phyloP scores from a whole-genome alignment of 2,329 filamentous ascomycete species.

The Neophaeococcomyces mojaviensis region DNA sequence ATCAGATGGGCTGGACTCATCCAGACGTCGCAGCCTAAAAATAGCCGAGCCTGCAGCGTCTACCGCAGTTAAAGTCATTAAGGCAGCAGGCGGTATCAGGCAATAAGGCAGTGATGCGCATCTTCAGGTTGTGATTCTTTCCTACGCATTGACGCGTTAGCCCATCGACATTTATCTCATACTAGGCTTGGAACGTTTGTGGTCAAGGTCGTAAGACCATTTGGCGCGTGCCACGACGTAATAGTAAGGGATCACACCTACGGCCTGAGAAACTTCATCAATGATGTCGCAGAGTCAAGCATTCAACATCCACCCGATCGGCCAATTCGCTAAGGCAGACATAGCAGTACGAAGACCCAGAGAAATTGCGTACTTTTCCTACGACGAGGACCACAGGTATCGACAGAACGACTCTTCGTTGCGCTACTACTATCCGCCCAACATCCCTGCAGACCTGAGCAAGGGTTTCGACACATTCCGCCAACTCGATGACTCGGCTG shows the following conservation, averaged over 20 bases:
- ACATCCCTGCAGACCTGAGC: slow-evolving; percentile 64
- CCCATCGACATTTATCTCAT: no score
- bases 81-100: no score
- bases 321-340: slow-evolving; percentile 59
- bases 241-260: background rate
- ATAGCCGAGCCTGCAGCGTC: no score
- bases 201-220: background rate
- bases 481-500: slow-evolving; percentile 71
- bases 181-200: no score
- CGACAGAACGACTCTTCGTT: slow-evolving; percentile 70
- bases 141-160: no score
- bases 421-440: slow-evolving; percentile 78
- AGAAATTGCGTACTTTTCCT: slow-evolving; percentile 91
- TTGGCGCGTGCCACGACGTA: background rate
- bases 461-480: slow-evolving; percentile 74
- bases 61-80: no score
- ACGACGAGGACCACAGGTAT: slow-evolving; percentile 74
- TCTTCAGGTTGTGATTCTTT: no score
- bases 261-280: background rate
- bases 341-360: slow-evolving; percentile 68
- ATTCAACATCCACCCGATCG: slow-evolving; percentile 65
- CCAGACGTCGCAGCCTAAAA: no score
- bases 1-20: no score
- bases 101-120: no score
- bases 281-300: slow-evolving; percentile 17